A percentile compares a stretch with the other conserved stretches of the same genome.
Conservation (phyloP, 1,139 yeast genomes). For the Blastobotrys ciferrii region DNA sequence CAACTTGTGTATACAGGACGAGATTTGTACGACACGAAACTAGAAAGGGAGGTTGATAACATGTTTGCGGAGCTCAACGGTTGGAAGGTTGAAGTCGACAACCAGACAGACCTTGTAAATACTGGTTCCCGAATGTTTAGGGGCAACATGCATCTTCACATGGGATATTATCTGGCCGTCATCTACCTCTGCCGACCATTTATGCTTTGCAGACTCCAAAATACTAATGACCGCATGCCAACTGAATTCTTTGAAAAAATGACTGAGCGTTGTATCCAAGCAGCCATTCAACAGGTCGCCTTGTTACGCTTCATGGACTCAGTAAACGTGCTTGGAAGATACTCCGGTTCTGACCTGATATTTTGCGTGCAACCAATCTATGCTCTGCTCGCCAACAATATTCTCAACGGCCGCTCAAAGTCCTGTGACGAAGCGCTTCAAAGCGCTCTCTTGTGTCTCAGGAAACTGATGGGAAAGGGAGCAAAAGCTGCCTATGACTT, state of each 20-base stretch:
- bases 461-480: not conserved
- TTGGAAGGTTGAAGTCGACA: conserved; percentile 11
- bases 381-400: conserved; percentile 2
- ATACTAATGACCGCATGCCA: not conserved
- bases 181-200: conserved; percentile 14
- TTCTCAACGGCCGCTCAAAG: not conserved
- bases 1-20: conserved; percentile 1
- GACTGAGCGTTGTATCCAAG: conserved; percentile 3
- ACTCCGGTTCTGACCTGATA: conserved; percentile 10
- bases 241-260: conserved; percentile 2
- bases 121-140: conserved; percentile 10
- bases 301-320: conserved; percentile 9
- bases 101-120: conserved; percentile 5
- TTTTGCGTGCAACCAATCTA: conserved; percentile 9
- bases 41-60: not conserved
- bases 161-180: conserved; percentile 12
- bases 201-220: conserved; percentile 7
- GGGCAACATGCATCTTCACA: conserved; percentile 14
- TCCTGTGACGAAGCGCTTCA: conserved; percentile 2
- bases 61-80: conserved; percentile 9
- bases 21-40: not conserved
- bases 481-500: conserved; percentile 5
- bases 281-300: conserved; percentile 4
- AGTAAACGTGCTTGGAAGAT: conserved; percentile 7
- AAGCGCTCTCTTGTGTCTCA: not conserved